Conservation (phyloP, 352 stramenopile genomes). For the Peronospora tabacina region DNA sequence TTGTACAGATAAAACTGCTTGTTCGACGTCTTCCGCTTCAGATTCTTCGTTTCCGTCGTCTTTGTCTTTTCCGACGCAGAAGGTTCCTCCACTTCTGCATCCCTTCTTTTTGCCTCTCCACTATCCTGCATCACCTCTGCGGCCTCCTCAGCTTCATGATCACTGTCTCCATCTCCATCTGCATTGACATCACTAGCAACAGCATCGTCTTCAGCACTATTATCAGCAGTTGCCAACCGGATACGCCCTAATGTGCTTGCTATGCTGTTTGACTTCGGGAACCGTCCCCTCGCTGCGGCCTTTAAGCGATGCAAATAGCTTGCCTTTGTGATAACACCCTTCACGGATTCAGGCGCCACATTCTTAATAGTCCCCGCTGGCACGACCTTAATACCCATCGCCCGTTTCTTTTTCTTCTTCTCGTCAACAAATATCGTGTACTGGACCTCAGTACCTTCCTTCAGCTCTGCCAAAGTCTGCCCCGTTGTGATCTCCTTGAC, state of each 20-base stretch:
- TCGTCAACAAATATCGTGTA: constrained; percentile 52
- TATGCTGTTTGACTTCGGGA: constrained; percentile 36
- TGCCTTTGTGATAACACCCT: constrained; percentile 50
- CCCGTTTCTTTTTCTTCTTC: constrained; percentile 70
- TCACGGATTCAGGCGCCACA: constrained; percentile 26
- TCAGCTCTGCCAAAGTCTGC: constrained; percentile 46
- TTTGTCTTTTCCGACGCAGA: constrained; percentile 8
- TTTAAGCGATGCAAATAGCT: constrained; percentile 56
- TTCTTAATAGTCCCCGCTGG: constrained; percentile 55
- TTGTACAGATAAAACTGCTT: constrained; percentile 45
- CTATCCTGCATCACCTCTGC: constrained; percentile 17
- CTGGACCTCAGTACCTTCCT: constrained; percentile 65
- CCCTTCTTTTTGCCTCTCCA: constrained; percentile 4
- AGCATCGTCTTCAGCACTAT: constrained; percentile 23
- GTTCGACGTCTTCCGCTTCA: constrained; percentile 8
- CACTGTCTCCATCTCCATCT: constrained; percentile 15
- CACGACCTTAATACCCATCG: constrained; percentile 39
- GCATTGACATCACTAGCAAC: constrained; percentile 19
- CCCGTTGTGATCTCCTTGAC: constrained; percentile 58
- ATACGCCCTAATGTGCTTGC: constrained; percentile 53
- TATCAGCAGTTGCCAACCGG: constrained; percentile 18
- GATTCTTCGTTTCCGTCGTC: constrained; percentile 21
- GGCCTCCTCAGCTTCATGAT: constrained; percentile 19
- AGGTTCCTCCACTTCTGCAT: background rate
- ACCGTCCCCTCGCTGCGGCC: constrained; percentile 23